Percentiles rank a stretch among this genome's conserved stretches.
Evolutionary conservation across 352 stramenopile genomes (phyloP).

Genomic region (Pythium dissimile): DNA sequence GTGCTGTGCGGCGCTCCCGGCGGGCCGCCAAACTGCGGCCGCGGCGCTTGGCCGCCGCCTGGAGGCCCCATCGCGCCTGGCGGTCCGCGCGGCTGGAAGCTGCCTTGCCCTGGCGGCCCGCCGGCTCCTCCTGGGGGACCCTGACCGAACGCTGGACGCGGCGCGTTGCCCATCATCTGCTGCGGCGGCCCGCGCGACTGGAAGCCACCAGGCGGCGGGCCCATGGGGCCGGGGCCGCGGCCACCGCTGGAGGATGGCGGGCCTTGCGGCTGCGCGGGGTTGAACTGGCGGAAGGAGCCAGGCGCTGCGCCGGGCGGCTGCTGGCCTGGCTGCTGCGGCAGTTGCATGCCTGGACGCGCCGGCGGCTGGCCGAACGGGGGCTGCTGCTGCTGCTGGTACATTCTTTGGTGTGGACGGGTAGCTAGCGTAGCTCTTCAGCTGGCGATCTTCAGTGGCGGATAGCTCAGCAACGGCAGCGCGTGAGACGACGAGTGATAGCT

Average conservation of each 20-base stretch:
- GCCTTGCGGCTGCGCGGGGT: slow-evolving; percentile 34
- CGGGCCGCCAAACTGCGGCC: slow-evolving; percentile 12
- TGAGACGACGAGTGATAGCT: neutral
- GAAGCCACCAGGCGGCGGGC: slow-evolving; percentile 8
- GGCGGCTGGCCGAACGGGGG: slow-evolving; percentile 33
- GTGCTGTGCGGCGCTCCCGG: slow-evolving; percentile 13
- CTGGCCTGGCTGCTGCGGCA: slow-evolving; percentile 15
- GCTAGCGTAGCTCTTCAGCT: no score
- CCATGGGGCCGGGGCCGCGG: slow-evolving; percentile 8
- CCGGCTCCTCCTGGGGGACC: slow-evolving; percentile 12
- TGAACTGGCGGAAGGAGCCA: slow-evolving; percentile 62
- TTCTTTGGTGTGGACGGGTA: no score
- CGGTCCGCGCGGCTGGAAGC: slow-evolving; percentile 1
- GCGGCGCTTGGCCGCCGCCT: neutral
- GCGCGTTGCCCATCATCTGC: slow-evolving; percentile 9
- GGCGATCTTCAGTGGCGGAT: neutral
- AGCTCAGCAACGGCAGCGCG: neutral
- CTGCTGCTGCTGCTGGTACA: slow-evolving; percentile 22
- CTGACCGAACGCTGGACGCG: slow-evolving; percentile 18
- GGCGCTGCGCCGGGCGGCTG: slow-evolving; percentile 22
- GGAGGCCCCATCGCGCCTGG: no score
- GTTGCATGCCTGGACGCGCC: slow-evolving; percentile 22
- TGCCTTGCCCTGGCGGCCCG: slow-evolving; percentile 2
- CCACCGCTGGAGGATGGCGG: slow-evolving; percentile 14
- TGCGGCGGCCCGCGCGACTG: slow-evolving; percentile 14